These are phyloP conservation scores for Sequoiadendron giganteum DNA, from an alignment of 75 land plant species.

Conservation along the genomic window DNA sequence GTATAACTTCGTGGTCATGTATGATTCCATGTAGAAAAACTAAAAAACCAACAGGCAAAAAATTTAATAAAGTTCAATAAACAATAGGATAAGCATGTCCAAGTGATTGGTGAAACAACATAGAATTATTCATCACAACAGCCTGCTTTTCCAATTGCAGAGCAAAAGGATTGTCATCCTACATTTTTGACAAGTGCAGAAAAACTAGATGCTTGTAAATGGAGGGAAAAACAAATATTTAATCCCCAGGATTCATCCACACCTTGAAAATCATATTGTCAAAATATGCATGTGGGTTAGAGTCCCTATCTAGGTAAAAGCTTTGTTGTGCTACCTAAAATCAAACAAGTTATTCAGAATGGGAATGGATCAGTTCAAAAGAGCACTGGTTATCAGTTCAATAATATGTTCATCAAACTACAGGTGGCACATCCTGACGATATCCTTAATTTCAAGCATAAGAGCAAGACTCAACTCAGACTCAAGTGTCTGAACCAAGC, in stretches of 20 bases:
- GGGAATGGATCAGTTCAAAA: neutral
- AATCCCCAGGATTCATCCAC: neutral
- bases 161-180: too few species aligned
- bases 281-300: too few species aligned
- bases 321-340: too few species aligned
- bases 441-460: neutral
- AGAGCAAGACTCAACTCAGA: neutral
- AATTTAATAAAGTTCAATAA: neutral
- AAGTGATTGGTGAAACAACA: neutral
- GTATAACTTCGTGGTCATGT: neutral
- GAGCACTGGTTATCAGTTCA: neutral
- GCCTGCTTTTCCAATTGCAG: too few species aligned
- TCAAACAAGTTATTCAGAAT: neutral
- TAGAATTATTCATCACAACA: too few species aligned
- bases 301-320: too few species aligned
- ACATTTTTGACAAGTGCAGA: too few species aligned
- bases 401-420: neutral
- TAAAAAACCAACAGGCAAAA: neutral
- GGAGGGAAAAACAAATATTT: too few species aligned
- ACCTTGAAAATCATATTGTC: neutral
- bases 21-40: neutral
- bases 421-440: neutral
- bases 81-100: neutral
- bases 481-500: neutral
- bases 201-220: too few species aligned